These are phyloP conservation scores for Arachis hypogaea DNA, from an alignment of 306 rosid species.

Conservation along the genomic window DNA sequence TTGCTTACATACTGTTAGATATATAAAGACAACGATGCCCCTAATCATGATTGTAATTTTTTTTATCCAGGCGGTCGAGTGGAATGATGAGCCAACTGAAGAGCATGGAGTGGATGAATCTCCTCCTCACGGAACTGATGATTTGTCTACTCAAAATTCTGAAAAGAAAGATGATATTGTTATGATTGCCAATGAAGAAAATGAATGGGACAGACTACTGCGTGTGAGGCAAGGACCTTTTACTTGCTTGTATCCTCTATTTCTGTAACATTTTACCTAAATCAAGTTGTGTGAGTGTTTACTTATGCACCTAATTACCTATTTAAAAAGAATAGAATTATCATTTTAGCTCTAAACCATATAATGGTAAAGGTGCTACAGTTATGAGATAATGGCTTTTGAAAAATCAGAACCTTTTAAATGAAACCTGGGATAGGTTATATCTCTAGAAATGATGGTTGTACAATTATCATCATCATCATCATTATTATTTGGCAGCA, in stretches of 20 bases:
- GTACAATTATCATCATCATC: not conserved
- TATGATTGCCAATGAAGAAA: conserved; percentile 69
- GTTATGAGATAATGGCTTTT: conserved; percentile 4
- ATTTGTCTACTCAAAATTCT: conserved; percentile 56
- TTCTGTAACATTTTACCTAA: conserved; percentile 12
- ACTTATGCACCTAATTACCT: conserved; percentile 8
- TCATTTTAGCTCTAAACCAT: conserved; percentile 22
- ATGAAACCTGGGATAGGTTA: conserved; percentile 18
- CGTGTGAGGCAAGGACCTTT: conserved; percentile 74
- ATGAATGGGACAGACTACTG: conserved; percentile 94
- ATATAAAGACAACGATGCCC: conserved; percentile 6
- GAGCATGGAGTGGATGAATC: conserved; percentile 85
- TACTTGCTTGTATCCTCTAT: conserved; percentile 22
- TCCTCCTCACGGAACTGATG: conserved; percentile 66
- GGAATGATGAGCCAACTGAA: conserved; percentile 96
- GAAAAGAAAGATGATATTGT: conserved; percentile 80
- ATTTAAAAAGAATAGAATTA: conserved; percentile 20
- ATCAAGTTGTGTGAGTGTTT: conserved; percentile 10
- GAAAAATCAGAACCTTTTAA: conserved; percentile 8
- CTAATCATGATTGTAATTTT: conserved; percentile 34
- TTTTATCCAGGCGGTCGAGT: conserved; percentile 70
- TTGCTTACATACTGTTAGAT: conserved; percentile 22
- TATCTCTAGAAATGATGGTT: conserved; percentile 32
- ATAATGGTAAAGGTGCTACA: conserved; percentile 32
- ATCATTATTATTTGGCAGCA: conserved; percentile 21